A percentile compares a stretch with the other conserved stretches of the same genome.
Evolutionary conservation across 768 basidiomycete species (phyloP).

Genomic region (Hericium coralloides): DNA sequence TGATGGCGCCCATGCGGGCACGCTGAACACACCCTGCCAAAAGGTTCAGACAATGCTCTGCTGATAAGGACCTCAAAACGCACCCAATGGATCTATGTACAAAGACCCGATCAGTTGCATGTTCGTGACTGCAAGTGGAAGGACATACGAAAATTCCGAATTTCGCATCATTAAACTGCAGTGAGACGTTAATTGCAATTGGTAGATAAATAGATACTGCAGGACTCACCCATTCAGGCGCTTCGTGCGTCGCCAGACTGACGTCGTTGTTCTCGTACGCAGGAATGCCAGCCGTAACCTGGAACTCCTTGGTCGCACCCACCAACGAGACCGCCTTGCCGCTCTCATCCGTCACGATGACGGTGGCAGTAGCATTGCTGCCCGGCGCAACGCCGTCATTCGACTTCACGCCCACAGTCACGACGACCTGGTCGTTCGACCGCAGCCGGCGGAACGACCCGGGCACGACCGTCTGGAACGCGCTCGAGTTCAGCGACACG

Average conservation of each 20-base stretch:
- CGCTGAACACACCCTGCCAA: conserved; percentile 31
- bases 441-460: conserved; percentile 39
- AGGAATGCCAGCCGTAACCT: conserved; percentile 28
- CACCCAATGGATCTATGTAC: background rate
- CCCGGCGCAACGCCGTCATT: conserved; percentile 12
- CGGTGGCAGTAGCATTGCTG: background rate
- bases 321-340: conserved; percentile 28
- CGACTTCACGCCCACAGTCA: conserved; percentile 37
- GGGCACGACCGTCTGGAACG: conserved; percentile 31
- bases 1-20: conserved; percentile 31
- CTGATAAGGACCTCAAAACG: background rate
- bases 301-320: conserved; percentile 24
- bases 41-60: background rate
- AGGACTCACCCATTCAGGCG: background rate
- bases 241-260: conserved; percentile 36
- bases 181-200: too few relatives aligned
- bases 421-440: conserved; percentile 39
- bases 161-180: background rate
- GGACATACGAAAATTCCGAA: background rate
- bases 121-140: background rate
- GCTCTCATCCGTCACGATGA: conserved; percentile 22
- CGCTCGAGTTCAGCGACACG: conserved; percentile 9
- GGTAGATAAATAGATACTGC: too few relatives aligned
- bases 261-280: conserved; percentile 30
- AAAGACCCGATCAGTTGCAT: background rate